Conservation (phyloP, 1,139 yeast genomes). For the Wickerhamomyces sp. region DNA sequence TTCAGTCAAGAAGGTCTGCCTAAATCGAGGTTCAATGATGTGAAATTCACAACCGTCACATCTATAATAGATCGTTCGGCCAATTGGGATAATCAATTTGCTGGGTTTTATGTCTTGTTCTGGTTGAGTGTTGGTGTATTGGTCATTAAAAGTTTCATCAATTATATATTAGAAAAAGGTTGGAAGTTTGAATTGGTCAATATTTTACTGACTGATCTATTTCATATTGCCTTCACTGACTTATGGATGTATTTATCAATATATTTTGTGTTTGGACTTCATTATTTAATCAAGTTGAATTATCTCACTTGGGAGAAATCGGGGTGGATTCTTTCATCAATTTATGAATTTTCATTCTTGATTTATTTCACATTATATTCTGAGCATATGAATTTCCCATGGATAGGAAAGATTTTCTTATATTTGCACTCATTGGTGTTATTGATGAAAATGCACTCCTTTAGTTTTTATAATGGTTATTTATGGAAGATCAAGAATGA, state of each 20-base stretch:
- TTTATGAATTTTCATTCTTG: constrained; percentile 50
- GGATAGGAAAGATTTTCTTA: constrained; percentile 85
- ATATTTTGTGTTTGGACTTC: constrained; percentile 54
- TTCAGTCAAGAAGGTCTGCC: constrained; percentile 29
- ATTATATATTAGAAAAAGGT: constrained; percentile 31
- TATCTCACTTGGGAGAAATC: constrained; percentile 48
- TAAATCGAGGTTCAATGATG: constrained; percentile 40
- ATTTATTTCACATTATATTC: constrained; percentile 46
- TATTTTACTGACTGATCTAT: constrained; percentile 47
- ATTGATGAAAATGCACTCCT: constrained; percentile 91
- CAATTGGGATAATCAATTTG: constrained; percentile 32
- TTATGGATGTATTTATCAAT: constrained; percentile 60
- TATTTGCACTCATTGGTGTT: constrained; percentile 80
- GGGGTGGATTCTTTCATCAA: constrained; percentile 59
- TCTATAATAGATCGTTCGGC: constrained; percentile 47
- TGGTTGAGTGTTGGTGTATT: constrained; percentile 62
- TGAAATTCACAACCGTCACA: constrained; percentile 37
- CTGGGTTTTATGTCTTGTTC: constrained; percentile 61
- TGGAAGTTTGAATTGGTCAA: constrained; percentile 47
- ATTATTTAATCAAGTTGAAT: constrained; percentile 39
- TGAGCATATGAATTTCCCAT: constrained; percentile 52
- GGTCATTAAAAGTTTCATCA: constrained; percentile 44
- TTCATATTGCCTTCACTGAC: constrained; percentile 66
- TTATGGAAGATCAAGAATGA: constrained; percentile 66
- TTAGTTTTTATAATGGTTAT: constrained; percentile 84